Evolutionary conservation across 345 rosid genomes (phyloP).

Genomic region (Linum lewisii): DNA sequence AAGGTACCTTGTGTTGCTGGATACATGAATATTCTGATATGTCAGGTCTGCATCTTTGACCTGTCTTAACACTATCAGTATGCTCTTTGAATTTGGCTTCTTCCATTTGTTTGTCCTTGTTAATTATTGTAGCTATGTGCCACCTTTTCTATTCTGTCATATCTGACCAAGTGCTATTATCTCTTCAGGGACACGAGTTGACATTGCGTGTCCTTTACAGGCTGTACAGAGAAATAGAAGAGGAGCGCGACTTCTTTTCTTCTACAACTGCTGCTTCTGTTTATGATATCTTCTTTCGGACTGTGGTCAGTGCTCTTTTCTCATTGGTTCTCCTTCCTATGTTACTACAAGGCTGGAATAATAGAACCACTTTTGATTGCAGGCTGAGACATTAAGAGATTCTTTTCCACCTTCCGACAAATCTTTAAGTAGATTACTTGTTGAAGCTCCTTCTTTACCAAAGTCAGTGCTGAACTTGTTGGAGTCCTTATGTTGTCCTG

Average conservation of each 20-base stretch:
- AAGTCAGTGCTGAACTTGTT: slow-evolving; percentile 68
- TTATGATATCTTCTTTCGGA: slow-evolving; percentile 63
- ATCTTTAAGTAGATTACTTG: slow-evolving; percentile 83
- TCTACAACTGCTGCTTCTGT: slow-evolving; percentile 86
- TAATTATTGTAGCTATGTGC: not conserved
- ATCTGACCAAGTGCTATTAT: slow-evolving; percentile 33
- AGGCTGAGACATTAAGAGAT: slow-evolving; percentile 92
- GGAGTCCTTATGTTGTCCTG: slow-evolving; percentile 78
- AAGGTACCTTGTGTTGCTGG: not conserved
- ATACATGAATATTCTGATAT: not conserved
- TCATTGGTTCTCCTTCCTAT: slow-evolving; percentile 9
- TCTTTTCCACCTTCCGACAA: slow-evolving; percentile 97
- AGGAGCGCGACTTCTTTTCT: slow-evolving; percentile 84
- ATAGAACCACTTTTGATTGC: slow-evolving; percentile 17
- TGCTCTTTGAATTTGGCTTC: not conserved
- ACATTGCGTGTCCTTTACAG: slow-evolving; percentile 92
- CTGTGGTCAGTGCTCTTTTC: slow-evolving; percentile 56
- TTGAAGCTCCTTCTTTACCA: slow-evolving; percentile 87
- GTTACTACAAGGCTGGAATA: not conserved
- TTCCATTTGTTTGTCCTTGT: not conserved
- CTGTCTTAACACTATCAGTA: not conserved
- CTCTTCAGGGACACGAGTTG: slow-evolving; percentile 98
- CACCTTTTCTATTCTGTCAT: slow-evolving; percentile 5
- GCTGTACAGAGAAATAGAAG: slow-evolving; percentile 90
- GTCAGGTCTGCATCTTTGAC: not conserved